Evolutionary conservation across 108 stramenopile genomes (phyloP).

Genomic region (Skeletonema menzelii): DNA sequence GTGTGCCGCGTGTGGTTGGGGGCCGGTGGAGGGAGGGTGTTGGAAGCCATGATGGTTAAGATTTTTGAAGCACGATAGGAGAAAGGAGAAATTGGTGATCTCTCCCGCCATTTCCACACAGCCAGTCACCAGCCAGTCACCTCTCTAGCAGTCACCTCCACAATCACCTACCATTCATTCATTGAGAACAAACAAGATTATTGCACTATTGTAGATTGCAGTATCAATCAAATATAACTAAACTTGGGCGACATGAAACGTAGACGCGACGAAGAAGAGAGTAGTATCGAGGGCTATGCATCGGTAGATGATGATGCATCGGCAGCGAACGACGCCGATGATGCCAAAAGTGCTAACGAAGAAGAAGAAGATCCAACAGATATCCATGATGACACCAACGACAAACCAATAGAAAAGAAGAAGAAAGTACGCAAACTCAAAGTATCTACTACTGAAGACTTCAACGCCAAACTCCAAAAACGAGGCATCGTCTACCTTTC

Average conservation of each 20-base stretch:
- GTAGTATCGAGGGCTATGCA: not conserved
- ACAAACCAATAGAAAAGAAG: conserved; percentile 22
- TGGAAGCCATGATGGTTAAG: not conserved
- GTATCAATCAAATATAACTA: no score
- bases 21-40: conserved; percentile 14
- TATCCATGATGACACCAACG: not conserved
- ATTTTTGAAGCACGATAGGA: no score
- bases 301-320: not conserved
- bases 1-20: conserved; percentile 26
- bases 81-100: no score
- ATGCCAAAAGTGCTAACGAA: not conserved
- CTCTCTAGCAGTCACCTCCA: no score
- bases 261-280: not conserved
- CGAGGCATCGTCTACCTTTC: conserved; percentile 94
- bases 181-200: no score
- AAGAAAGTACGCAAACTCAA: conserved; percentile 67
- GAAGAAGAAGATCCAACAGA: not conserved
- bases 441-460: conserved; percentile 67
- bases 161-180: no score
- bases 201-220: not conserved
- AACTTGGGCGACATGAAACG: not conserved
- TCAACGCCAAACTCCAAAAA: conserved; percentile 71
- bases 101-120: no score
- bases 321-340: not conserved
- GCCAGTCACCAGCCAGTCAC: not conserved